Evolutionary conservation across 2,329 filamentous ascomycete species (phyloP).

Genomic region (Sclerotiophoma versabilis): DNA sequence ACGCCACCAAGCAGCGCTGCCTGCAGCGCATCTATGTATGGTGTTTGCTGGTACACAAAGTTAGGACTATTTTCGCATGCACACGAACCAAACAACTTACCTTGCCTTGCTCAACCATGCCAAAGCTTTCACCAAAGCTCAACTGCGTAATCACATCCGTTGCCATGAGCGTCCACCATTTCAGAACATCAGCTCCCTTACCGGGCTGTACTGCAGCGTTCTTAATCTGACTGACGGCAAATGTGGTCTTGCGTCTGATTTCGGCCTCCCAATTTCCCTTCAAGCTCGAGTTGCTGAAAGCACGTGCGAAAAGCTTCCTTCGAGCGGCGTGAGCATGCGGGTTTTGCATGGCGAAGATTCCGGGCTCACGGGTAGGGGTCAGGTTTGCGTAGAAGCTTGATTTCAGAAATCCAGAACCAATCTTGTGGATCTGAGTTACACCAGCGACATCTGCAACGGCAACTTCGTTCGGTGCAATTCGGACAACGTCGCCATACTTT

Average conservation of each 20-base stretch:
- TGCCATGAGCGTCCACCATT: constrained; percentile 52
- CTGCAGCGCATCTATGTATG: constrained; percentile 42
- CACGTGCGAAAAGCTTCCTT: constrained; percentile 46
- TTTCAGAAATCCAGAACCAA: constrained; percentile 53
- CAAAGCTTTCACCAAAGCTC: constrained; percentile 51
- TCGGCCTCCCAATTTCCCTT: constrained; percentile 47
- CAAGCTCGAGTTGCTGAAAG: constrained; percentile 48
- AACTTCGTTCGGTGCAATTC: constrained; percentile 35
- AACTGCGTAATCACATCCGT: constrained; percentile 50
- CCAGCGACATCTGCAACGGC: constrained; percentile 28
- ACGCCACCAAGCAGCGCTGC: constrained; percentile 37
- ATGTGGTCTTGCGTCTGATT: constrained; percentile 41
- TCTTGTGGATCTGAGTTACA: constrained; percentile 39
- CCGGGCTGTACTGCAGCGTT: constrained; percentile 18
- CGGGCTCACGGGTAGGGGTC: constrained; percentile 33
- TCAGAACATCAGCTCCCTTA: constrained; percentile 45
- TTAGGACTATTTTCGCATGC: background rate
- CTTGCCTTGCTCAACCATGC: constrained; percentile 48
- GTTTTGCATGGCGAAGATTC: constrained; percentile 50
- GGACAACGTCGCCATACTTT: constrained; percentile 37
- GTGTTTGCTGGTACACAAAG: constrained; percentile 18
- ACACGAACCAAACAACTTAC: constrained; percentile 21
- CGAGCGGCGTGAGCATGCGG: constrained; percentile 45
- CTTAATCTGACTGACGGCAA: constrained; percentile 46
- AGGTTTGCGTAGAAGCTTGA: constrained; percentile 48